Conservation (phyloP, 306 rosid species). For the Ormosia semicastrata region DNA sequence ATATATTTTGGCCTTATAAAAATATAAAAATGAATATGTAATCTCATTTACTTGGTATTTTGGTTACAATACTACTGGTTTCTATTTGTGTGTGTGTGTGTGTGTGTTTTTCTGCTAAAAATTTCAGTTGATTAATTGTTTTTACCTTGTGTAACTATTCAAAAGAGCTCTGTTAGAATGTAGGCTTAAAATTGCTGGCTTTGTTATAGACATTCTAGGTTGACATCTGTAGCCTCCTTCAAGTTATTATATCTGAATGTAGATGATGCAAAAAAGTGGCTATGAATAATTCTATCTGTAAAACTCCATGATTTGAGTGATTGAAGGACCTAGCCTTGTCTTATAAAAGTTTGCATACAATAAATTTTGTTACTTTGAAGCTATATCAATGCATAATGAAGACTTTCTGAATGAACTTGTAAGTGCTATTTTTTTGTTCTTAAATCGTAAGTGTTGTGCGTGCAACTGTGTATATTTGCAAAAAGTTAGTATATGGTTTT, state of each 20-base stretch:
- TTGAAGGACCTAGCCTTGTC: neutral
- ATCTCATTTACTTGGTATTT: neutral
- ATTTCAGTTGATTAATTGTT: neutral
- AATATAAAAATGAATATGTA: too few relatives aligned
- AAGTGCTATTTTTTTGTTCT: neutral
- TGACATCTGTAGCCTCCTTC: neutral
- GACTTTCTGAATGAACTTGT: neutral
- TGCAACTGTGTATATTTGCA: too few relatives aligned
- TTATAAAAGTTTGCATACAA: neutral
- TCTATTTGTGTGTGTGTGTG: neutral
- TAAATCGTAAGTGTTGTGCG: too few relatives aligned
- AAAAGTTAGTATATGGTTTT: too few relatives aligned
- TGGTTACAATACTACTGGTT: neutral
- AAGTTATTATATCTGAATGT: neutral
- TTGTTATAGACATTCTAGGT: neutral
- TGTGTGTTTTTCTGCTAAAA: too few relatives aligned
- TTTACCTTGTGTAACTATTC: neutral
- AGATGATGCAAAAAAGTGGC: neutral
- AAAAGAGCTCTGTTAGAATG: neutral
- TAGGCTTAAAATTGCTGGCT: neutral
- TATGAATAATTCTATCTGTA: neutral
- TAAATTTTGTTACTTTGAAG: neutral
- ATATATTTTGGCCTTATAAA: too few relatives aligned
- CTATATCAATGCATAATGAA: neutral
- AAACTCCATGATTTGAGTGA: neutral